Conservation (phyloP, 192 early-diverging fungal species). For the Lobulomyces angularis region DNA sequence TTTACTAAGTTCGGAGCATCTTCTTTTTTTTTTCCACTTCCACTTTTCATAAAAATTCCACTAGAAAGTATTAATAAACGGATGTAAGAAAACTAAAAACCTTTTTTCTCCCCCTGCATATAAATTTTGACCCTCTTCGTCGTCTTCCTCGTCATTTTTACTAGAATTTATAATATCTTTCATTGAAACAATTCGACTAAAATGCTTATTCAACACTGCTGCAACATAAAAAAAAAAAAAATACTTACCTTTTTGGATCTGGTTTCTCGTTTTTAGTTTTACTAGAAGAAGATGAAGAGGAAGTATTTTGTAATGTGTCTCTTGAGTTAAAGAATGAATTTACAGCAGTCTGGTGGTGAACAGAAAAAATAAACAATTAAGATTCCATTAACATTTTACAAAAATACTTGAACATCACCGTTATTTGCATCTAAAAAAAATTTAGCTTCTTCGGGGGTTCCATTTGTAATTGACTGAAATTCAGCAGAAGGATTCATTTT, state of each 20-base stretch:
- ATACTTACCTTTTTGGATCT: slow-evolving; percentile 1
- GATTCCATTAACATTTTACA: not conserved
- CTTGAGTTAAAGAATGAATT: not conserved
- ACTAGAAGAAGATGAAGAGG: slow-evolving; percentile 1
- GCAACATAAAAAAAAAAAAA: not conserved
- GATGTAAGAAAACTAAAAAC: slow-evolving; percentile 60
- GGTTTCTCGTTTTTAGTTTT: slow-evolving; percentile 17
- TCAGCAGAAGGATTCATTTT: too few relatives aligned
- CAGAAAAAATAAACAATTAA: not conserved
- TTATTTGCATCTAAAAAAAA: slow-evolving; percentile 14
- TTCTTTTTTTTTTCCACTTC: slow-evolving; percentile 14
- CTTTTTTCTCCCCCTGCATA: slow-evolving; percentile 94
- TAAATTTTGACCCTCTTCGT: slow-evolving; percentile 46
- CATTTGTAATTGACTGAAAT: slow-evolving; percentile 7
- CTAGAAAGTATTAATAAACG: slow-evolving; percentile 24
- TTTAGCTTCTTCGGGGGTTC: slow-evolving; percentile 3
- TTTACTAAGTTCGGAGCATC: slow-evolving; percentile 49
- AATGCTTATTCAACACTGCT: not conserved
- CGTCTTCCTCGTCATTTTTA: slow-evolving; percentile 32
- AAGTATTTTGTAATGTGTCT: not conserved
- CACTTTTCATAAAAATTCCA: slow-evolving; percentile 32
- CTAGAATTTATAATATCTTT: not conserved
- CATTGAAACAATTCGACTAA: not conserved
- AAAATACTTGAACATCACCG: slow-evolving; percentile 4
- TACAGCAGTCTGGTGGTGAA: too few relatives aligned